These are phyloP conservation scores for Passalora sequoiae DNA, from an alignment of 2,329 filamentous ascomycete species.

Conservation along the genomic window DNA sequence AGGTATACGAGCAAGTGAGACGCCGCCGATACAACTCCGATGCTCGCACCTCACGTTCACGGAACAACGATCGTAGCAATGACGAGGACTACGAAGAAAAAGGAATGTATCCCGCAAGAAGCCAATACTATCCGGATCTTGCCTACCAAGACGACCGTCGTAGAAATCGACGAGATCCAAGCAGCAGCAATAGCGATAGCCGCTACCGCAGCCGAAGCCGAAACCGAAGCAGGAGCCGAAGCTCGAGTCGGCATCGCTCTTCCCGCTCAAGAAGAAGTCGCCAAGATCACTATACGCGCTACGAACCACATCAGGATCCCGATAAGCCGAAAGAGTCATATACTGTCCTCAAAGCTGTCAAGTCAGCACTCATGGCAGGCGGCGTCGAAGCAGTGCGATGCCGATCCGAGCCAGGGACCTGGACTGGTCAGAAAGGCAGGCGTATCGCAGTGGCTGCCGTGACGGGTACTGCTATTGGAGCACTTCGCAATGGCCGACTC, in stretches of 20 bases:
- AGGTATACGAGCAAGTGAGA: neutral
- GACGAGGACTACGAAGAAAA: neutral
- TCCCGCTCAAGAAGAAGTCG: neutral
- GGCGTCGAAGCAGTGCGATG: constrained; percentile 69
- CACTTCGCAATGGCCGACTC: constrained; percentile 9
- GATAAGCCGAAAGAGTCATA: constrained; percentile 8
- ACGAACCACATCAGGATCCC: constrained; percentile 6
- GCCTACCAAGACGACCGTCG: neutral
- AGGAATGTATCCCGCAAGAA: neutral
- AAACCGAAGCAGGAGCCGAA: neutral
- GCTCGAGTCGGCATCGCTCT: constrained; percentile 5
- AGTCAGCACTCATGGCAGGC: constrained; percentile 9
- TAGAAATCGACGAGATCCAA: neutral
- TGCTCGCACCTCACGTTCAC: neutral
- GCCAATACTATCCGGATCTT: neutral
- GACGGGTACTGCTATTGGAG: constrained; percentile 6
- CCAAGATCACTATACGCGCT: neutral
- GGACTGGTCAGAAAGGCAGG: constrained; percentile 86
- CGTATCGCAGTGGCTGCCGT: constrained; percentile 77
- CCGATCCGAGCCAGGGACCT: constrained; percentile 79
- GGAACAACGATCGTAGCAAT: neutral
- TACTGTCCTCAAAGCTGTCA: constrained; percentile 11
- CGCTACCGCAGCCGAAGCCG: neutral
- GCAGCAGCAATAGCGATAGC: constrained; percentile 1
- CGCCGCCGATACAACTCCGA: constrained; percentile 1